A percentile compares a stretch with the other conserved stretches of the same genome.
phyloP scores from a whole-genome alignment of 208 protist genomes.

The Acanthamoeba culbertsoni region DNA sequence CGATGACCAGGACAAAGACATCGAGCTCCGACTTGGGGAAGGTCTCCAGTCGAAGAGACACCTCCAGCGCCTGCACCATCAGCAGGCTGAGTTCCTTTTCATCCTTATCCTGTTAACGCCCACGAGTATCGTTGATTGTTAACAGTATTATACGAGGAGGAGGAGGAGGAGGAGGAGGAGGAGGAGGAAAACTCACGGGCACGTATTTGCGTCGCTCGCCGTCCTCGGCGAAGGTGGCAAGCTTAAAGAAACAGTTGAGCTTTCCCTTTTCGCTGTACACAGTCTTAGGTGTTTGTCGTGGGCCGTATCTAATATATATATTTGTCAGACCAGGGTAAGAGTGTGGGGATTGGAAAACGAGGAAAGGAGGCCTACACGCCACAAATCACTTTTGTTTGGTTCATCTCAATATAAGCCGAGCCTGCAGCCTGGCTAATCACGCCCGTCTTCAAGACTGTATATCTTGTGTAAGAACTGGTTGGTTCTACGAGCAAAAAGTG shows the following conservation, averaged over 20 bases:
- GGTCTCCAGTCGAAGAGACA: conserved; percentile 43
- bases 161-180: not conserved
- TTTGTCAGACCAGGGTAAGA: not conserved
- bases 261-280: conserved; percentile 78
- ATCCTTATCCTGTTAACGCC: conserved; percentile 48
- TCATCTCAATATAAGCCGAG: conserved; percentile 80
- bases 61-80: conserved; percentile 51
- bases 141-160: too few species aligned
- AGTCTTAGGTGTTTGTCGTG: conserved; percentile 73
- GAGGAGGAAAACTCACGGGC: not conserved
- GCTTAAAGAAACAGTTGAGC: conserved; percentile 80
- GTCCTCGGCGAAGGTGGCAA: conserved; percentile 72
- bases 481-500: not conserved
- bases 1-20: conserved; percentile 87
- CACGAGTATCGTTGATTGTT: too few species aligned
- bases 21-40: conserved; percentile 84
- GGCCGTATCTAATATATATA: conserved; percentile 64
- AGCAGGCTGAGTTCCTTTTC: conserved; percentile 52
- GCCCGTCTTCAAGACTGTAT: conserved; percentile 79
- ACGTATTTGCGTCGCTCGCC: conserved; percentile 45
- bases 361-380: conserved; percentile 49
- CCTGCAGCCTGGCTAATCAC: conserved; percentile 77
- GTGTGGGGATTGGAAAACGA: not conserved
- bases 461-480: not conserved
- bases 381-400: conserved; percentile 79